A percentile compares a stretch with the other conserved stretches of the same genome.
Evolutionary conservation across 768 basidiomycete species (phyloP).

Genomic region (Trichaptum fuscoviolaceum): DNA sequence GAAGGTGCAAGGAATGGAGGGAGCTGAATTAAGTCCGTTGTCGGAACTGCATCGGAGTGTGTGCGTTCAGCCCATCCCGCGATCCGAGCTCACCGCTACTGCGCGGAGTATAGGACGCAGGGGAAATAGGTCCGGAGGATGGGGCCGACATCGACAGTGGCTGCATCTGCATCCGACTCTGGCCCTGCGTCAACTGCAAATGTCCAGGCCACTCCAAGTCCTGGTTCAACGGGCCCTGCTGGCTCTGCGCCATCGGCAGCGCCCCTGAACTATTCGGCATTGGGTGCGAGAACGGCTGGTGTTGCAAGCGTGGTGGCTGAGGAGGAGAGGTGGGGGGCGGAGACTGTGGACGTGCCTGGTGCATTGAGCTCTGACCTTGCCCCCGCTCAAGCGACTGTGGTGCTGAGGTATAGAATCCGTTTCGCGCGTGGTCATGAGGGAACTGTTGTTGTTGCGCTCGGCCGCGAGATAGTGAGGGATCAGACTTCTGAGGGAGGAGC

Average conservation of each 20-base stretch:
- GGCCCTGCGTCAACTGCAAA: constrained; percentile 22
- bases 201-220: constrained; percentile 40
- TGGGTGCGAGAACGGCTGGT: constrained; percentile 36
- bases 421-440: neutral
- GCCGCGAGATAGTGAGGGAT: constrained; percentile 20
- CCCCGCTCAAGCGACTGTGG: neutral
- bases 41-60: constrained; percentile 19
- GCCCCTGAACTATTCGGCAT: constrained; percentile 38
- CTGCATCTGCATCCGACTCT: constrained; percentile 23
- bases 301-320: constrained; percentile 19
- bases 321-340: neutral
- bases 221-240: constrained; percentile 19
- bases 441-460: neutral
- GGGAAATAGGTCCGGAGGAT: constrained; percentile 21
- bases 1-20: neutral
- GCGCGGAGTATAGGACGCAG: constrained; percentile 24
- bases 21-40: constrained; percentile 18
- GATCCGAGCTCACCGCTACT: constrained; percentile 21
- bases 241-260: constrained; percentile 39
- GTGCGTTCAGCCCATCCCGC: constrained; percentile 13
- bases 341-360: neutral
- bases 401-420: neutral
- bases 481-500: constrained; percentile 24
- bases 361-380: neutral
- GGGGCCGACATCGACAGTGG: constrained; percentile 18